Percentiles rank a stretch among this genome's conserved stretches.
phyloP scores from a whole-genome alignment of 1,284 basidiomycete genomes.

The Fistulina hepatica region DNA sequence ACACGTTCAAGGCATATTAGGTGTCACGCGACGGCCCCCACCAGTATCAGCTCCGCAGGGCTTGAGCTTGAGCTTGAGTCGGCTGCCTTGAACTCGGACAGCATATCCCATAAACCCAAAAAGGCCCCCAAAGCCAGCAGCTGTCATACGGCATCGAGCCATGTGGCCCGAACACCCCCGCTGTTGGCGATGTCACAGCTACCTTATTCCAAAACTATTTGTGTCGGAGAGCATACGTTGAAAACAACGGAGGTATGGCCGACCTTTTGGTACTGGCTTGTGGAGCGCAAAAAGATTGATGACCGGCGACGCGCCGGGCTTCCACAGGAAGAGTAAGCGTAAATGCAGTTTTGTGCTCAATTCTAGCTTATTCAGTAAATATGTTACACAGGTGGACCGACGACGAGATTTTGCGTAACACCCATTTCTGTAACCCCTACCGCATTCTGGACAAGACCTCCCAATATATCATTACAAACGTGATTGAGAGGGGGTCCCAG shows the following conservation, averaged over 20 bases:
- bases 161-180: too few relatives aligned
- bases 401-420: slow-evolving; percentile 36
- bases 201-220: slow-evolving; percentile 24
- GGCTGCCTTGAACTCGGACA: too few relatives aligned
- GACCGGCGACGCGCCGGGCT: slow-evolving; percentile 37
- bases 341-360: slow-evolving; percentile 32
- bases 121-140: too few relatives aligned
- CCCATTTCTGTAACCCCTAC: slow-evolving; percentile 52
- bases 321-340: slow-evolving; percentile 17
- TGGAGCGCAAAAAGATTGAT: slow-evolving; percentile 46
- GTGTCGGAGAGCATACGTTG: slow-evolving; percentile 27
- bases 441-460: slow-evolving; percentile 48
- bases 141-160: too few relatives aligned
- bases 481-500: slow-evolving; percentile 53
- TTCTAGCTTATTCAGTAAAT: slow-evolving; percentile 10
- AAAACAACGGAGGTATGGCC: slow-evolving; percentile 42
- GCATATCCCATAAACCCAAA: too few relatives aligned
- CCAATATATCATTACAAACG: slow-evolving; percentile 47
- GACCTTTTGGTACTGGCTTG: slow-evolving; percentile 45
- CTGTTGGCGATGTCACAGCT: too few relatives aligned
- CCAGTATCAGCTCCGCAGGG: too few relatives aligned
- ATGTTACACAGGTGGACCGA: slow-evolving; percentile 39
- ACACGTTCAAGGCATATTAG: too few relatives aligned
- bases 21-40: too few relatives aligned
- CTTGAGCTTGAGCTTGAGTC: too few relatives aligned